Percentiles rank a stretch among this genome's conserved stretches.
Conservation (phyloP, 2,329 filamentous ascomycete species). For the Macrophomina tecta region DNA sequence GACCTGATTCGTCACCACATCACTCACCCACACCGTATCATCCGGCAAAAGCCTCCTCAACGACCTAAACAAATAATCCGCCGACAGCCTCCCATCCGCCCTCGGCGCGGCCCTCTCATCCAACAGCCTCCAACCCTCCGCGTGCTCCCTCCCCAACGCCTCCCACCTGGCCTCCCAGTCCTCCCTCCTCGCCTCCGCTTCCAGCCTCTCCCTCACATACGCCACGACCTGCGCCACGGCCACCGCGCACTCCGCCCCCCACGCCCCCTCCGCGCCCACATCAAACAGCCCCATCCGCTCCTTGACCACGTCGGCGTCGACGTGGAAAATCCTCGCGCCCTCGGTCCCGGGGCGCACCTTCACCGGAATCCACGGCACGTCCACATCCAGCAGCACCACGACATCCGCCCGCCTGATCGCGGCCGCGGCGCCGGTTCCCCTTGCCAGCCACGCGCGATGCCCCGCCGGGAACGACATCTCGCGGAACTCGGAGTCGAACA, state of each 20-base stretch:
- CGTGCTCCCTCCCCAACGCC: neutral
- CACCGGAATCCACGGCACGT: constrained; percentile 36
- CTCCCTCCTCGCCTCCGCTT: neutral
- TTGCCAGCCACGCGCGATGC: constrained; percentile 33
- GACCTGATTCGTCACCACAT: constrained; percentile 19
- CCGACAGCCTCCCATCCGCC: constrained; percentile 17
- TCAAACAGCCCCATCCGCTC: constrained; percentile 78
- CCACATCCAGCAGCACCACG: constrained; percentile 34
- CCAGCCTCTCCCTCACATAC: neutral
- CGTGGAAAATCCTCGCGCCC: constrained; percentile 65
- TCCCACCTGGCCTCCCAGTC: neutral
- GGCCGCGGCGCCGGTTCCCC: constrained; percentile 31
- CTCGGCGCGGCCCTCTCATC: neutral
- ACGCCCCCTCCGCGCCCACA: constrained; percentile 66
- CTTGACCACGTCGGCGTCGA: constrained; percentile 71
- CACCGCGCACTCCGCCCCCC: constrained; percentile 68
- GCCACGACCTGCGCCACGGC: constrained; percentile 44
- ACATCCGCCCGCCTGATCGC: constrained; percentile 32
- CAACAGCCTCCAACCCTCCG: neutral
- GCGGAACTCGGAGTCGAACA: constrained; percentile 33
- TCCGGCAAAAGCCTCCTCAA: constrained; percentile 39
- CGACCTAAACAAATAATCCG: constrained; percentile 22
- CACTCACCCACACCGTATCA: constrained; percentile 2
- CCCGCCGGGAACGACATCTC: constrained; percentile 34
- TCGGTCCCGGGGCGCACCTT: constrained; percentile 35